These are phyloP conservation scores for Fennellomyces sp. DNA, from an alignment of 371 early-diverging fungal genomes.

Conservation along the genomic window DNA sequence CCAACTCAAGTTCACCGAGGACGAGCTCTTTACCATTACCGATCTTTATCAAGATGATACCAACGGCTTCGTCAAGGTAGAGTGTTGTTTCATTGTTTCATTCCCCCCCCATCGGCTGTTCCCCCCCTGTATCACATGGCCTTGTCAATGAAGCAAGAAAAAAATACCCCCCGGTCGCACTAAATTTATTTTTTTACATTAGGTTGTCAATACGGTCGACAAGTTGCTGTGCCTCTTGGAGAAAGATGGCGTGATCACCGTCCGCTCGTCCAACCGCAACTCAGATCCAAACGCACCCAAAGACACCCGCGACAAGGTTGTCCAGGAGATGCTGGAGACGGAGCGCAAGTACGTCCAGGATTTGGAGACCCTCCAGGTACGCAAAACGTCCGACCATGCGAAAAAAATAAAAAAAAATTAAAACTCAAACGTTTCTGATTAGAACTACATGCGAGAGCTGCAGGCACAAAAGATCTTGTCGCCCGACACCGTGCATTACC, in stretches of 20 bases:
- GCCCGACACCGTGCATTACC: constrained; percentile 73
- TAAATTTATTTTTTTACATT: not conserved
- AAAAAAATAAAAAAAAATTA: too few relatives aligned
- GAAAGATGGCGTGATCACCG: constrained; percentile 64
- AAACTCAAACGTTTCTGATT: not conserved
- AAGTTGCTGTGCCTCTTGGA: constrained; percentile 71
- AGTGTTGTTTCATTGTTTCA: not conserved
- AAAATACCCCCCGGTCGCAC: not conserved
- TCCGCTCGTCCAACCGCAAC: constrained; percentile 45
- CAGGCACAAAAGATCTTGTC: constrained; percentile 63
- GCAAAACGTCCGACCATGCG: not conserved
- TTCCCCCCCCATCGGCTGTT: too few relatives aligned
- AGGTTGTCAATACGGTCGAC: constrained; percentile 71
- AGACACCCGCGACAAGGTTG: constrained; percentile 83
- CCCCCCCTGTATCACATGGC: not conserved
- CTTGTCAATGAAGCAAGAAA: not conserved
- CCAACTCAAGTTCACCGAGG: constrained; percentile 69
- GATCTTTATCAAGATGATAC: constrained; percentile 94
- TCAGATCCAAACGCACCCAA: constrained; percentile 64
- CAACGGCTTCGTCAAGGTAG: constrained; percentile 92
- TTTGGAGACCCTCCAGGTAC: constrained; percentile 82
- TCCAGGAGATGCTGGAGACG: constrained; percentile 90
- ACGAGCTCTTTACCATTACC: constrained; percentile 82
- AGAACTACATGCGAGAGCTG: constrained; percentile 62
- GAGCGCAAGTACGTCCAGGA: constrained; percentile 93